phyloP scores from a whole-genome alignment of 192 early-diverging fungal genomes.

The Coemansia sp. region DNA sequence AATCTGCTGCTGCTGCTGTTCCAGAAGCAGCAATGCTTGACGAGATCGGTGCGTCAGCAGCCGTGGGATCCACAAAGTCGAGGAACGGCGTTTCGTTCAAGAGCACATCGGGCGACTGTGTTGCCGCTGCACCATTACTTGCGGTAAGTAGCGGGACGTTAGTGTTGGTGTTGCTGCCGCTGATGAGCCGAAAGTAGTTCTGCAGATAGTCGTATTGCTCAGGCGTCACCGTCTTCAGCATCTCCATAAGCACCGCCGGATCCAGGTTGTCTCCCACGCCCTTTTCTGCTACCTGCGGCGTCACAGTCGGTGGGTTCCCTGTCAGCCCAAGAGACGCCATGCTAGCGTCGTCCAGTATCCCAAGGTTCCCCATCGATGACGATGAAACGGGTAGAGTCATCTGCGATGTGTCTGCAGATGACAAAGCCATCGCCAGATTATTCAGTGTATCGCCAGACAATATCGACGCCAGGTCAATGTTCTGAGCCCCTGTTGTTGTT shows the following conservation, averaged over 20 bases:
- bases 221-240: conserved; percentile 20
- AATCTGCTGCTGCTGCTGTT: neutral
- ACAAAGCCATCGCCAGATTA: conserved; percentile 6
- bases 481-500: neutral
- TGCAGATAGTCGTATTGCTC: conserved; percentile 36
- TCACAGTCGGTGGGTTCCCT: conserved; percentile 1
- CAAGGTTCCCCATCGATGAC: neutral
- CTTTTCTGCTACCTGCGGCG: neutral
- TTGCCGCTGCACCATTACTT: neutral
- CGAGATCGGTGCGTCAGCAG: neutral
- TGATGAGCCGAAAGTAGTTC: conserved; percentile 15
- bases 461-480: conserved; percentile 6
- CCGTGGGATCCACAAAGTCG: conserved; percentile 43
- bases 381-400: neutral
- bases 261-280: conserved; percentile 5
- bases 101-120: neutral
- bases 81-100: conserved; percentile 28
- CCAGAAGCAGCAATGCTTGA: neutral
- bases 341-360: neutral
- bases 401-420: neutral
- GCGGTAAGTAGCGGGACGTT: conserved; percentile 27
- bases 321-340: conserved; percentile 7
- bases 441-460: conserved; percentile 9
- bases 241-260: conserved; percentile 6
- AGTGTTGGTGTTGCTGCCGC: conserved; percentile 10